Evolutionary conservation across 2,329 filamentous ascomycete genomes (phyloP).

Genomic region (Penicillium sp.): DNA sequence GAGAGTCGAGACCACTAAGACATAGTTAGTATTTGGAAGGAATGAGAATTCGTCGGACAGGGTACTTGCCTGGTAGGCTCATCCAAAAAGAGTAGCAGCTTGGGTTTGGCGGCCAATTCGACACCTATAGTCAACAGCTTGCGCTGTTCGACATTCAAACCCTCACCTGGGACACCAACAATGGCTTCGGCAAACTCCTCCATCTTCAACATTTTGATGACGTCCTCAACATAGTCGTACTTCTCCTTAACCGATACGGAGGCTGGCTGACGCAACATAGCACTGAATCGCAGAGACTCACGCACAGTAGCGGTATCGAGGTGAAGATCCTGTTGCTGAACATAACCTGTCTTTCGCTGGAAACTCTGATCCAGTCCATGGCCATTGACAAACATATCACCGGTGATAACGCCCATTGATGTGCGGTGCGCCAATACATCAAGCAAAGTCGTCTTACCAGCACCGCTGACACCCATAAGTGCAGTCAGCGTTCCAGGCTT

Average conservation of each 20-base stretch:
- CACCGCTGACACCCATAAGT: slow-evolving; percentile 80
- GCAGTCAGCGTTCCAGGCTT: slow-evolving; percentile 83
- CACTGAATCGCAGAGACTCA: slow-evolving; percentile 76
- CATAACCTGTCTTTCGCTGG: slow-evolving; percentile 38
- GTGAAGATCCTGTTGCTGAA: slow-evolving; percentile 85
- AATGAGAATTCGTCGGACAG: too few relatives aligned
- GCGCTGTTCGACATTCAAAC: slow-evolving; percentile 52
- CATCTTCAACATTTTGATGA: slow-evolving; percentile 83
- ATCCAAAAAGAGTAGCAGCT: slow-evolving; percentile 77
- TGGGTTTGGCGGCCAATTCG: slow-evolving; percentile 81
- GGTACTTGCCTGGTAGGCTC: slow-evolving; percentile 60
- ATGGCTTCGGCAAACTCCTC: slow-evolving; percentile 77
- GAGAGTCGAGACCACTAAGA: slow-evolving; percentile 68
- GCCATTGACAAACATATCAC: slow-evolving; percentile 73
- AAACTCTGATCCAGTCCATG: slow-evolving; percentile 51
- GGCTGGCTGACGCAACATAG: slow-evolving; percentile 70
- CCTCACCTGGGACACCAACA: slow-evolving; percentile 78
- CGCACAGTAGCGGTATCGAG: slow-evolving; percentile 74
- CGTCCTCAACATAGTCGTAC: slow-evolving; percentile 73
- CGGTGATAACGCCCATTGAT: slow-evolving; percentile 76
- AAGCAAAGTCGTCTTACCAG: slow-evolving; percentile 81
- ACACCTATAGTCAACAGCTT: slow-evolving; percentile 82
- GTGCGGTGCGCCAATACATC: slow-evolving; percentile 75
- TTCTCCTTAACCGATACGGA: slow-evolving; percentile 65
- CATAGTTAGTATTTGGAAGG: neutral